Percentiles rank a stretch among this genome's conserved stretches.
These are phyloP conservation scores for Glonium stellatum DNA, from an alignment of 495 filamentous ascomycete genomes.

Conservation along the genomic window DNA sequence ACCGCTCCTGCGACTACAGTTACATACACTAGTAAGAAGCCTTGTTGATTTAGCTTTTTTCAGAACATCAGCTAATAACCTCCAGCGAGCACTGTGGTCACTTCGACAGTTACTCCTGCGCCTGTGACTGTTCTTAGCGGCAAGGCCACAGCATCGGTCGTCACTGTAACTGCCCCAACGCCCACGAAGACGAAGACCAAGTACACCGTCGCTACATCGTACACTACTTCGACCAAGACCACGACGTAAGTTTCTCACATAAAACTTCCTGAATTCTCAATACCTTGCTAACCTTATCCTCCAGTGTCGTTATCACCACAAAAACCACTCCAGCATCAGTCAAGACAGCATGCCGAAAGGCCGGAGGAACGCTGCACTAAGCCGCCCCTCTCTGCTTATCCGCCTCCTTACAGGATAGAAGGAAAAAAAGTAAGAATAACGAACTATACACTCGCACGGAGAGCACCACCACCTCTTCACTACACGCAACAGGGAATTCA, in stretches of 20 bases:
- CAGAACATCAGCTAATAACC: background rate
- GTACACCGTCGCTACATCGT: conserved; percentile 17
- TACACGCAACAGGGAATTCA: too few relatives aligned
- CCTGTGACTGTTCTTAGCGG: conserved; percentile 23
- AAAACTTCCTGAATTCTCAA: background rate
- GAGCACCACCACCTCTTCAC: too few relatives aligned
- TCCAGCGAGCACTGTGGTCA: background rate
- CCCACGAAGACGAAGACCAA: conserved; percentile 26
- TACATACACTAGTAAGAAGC: conserved; percentile 20
- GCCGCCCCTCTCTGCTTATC: background rate
- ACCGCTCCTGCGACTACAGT: conserved; percentile 24
- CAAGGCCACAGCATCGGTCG: conserved; percentile 12
- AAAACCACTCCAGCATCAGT: conserved; percentile 22
- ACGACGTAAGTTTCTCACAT: conserved; percentile 12
- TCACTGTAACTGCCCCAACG: conserved; percentile 28
- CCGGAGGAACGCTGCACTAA: conserved; percentile 23
- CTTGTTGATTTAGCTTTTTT: background rate
- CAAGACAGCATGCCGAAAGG: conserved; percentile 14
- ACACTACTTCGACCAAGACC: conserved; percentile 15
- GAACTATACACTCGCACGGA: too few relatives aligned
- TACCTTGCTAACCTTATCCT: background rate
- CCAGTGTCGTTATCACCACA: conserved; percentile 19
- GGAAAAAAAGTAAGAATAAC: background rate
- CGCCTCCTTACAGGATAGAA: background rate
- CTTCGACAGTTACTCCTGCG: conserved; percentile 19